These are phyloP conservation scores for Hypholoma sublateritium DNA, from an alignment of 768 basidiomycete species.

Conservation along the genomic window DNA sequence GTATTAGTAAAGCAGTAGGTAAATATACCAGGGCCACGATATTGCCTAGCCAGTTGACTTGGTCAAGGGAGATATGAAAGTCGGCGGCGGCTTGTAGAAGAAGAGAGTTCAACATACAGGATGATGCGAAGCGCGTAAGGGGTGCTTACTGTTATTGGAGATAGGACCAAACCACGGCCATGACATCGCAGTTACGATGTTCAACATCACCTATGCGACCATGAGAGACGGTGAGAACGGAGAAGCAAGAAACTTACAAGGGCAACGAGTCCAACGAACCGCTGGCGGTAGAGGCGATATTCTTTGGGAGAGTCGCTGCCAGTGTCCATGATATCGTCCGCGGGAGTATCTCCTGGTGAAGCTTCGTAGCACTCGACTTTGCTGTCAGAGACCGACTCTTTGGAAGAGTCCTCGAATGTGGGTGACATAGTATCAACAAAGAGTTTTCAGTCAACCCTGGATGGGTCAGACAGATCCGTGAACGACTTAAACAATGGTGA, in stretches of 20 bases:
- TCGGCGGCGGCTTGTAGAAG: conserved; percentile 50
- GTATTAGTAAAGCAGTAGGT: conserved; percentile 59
- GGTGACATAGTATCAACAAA: too few species aligned
- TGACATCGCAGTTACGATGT: conserved; percentile 61
- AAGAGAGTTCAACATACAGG: background rate
- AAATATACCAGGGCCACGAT: conserved; percentile 62
- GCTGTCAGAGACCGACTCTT: background rate
- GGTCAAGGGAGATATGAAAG: conserved; percentile 65
- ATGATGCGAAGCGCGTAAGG: background rate
- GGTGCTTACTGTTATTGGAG: conserved; percentile 54
- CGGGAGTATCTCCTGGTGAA: background rate
- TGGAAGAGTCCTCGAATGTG: too few species aligned
- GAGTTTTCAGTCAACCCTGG: too few species aligned
- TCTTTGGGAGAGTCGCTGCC: background rate
- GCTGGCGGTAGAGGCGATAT: conserved; percentile 69
- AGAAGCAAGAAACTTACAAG: conserved; percentile 42
- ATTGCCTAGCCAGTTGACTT: conserved; percentile 84
- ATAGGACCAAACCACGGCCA: conserved; percentile 90
- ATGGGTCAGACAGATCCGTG: too few species aligned
- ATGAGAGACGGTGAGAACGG: background rate
- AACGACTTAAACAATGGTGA: too few species aligned
- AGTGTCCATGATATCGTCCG: background rate
- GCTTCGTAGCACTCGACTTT: background rate
- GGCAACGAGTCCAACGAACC: conserved; percentile 65
- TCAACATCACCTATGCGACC: conserved; percentile 52